Base-by-base conservation (phyloP, 106 monocot species). In the Narthecium ossifragum region DNA sequence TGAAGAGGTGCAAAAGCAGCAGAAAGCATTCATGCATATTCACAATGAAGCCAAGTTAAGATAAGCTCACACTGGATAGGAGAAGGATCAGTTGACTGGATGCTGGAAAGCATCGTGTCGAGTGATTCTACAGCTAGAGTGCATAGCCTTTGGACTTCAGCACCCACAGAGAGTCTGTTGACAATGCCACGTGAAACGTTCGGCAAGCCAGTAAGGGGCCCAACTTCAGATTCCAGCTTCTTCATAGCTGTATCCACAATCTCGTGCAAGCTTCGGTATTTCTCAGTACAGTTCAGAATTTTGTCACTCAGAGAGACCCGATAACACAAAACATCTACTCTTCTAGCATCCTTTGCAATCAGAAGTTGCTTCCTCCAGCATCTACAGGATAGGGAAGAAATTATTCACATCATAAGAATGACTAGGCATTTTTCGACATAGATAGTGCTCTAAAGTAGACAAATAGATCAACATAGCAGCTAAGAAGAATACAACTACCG, bases 131-230 rank as follows among this genome's bases (percentile, higher is more conserved):
- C 11, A 39, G 85, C 93, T 56, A 8, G 56, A 6, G 70, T 75
- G 65, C 94, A 96, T 1, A 96, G 72, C 62, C 52, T 96, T 54
- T 90, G 94, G 26, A 96, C 80, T 75, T 96, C 90, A 45, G 78
- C 73, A 18, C 85, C 93, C 55, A 75, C 82, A 59, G 85, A 75
- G 17, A 94, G 82, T 37, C 93, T 73, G 60, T 86, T 88, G 29
- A 94, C 93, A 62, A 89, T 83, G 24, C 82, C 76, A 21, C 85
- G 89, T 12, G 68, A 70, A 73, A 89, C 75, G 53, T 65, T 78
- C 53, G 83, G 67, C 5, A 70, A 54, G 36, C 36, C 70, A 65
- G 61, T 59, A 10, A 86, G 37, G 21, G 73, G 77, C 30, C 89
- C 93, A 61, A 89, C 70, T 57, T 94, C 93, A 21, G 74, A 52